Evolutionary conservation across 768 basidiomycete species (phyloP), one percentile per base, ranked within the genome.

Genomic region (Termitomyces sp.): DNA sequence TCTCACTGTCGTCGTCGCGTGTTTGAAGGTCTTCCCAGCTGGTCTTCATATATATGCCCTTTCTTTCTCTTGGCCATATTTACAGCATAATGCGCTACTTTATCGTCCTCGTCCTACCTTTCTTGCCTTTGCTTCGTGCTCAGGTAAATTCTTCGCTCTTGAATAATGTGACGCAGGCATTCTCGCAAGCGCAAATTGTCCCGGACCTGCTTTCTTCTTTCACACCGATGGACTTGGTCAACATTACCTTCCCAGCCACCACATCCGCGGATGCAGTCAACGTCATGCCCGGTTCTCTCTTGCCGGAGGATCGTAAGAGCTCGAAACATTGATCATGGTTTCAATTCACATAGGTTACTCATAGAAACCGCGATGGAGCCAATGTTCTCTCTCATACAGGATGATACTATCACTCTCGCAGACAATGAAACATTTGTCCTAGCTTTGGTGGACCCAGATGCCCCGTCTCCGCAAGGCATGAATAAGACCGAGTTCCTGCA

Each of bases 361-460:
- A 30, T 54, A 70, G 75, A 75, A 65, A 76, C 76, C 11, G 59
- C 68, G 28, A 66, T 57, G 38, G 65, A 70, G 36, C 77, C 76
- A 16, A 53, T 64, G 47, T 72, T 73, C 56, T 67, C 64, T 54
- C 61, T 73, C 55, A 60, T 63, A 57, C 60, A 67, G 24, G 65
- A 68, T 50, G 61, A 68, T 41, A 63, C 66, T 18, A 47, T 65
- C n/a, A 44, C 61, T 44, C 59, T 59, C 4, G 22, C 18, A 43
- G 56, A 61, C 16, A 70, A 65, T 57, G 60, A 63, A 36, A 65
- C 70, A 16, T 76, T 72, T 60, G 72, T 79, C 26, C 54, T 79
- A 16, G 69, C 70, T 18, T 63, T 79, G 38, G 66, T 79, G 38
- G 78, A 79, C 60, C 77, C 76, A 30, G 77, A 79, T 60, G 76